Evolutionary conservation across 305 asterid species (phyloP), one percentile per base, ranked within the genome.

Genomic region (Fraxinus xanthoxyloides): DNA sequence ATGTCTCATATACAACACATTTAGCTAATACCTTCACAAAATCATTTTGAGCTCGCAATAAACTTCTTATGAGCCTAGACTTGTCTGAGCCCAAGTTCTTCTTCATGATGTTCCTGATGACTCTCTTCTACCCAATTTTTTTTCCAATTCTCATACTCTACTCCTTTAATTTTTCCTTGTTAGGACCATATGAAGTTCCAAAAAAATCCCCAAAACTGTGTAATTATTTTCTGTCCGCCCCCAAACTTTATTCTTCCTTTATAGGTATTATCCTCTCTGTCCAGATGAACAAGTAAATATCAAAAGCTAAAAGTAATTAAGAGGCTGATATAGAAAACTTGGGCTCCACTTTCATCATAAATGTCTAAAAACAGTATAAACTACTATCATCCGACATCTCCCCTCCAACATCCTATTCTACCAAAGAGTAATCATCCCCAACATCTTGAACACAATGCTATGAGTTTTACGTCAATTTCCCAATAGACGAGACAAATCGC

Each of bases 51-150:
- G 69, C 40, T 70, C 43, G 30, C 74, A 36, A 56, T 21, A 76
- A 26, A 10, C 21, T 32, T 43, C 79, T 24, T 36, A 51, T 76
- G 19, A 31, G 36, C 65, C 80, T 30, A 54, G 74, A 67, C 74
- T 26, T 67, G 74, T 26, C 19, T 28, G 6, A 67, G 21, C 38
- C 38, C 36, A 10, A 28, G 36, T 26, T 67, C 3, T n/a, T 26
- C 32, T 48, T 73, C 83, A 78, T 75, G 81, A 77, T 77, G 78
- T 63, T 78, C 67, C 31, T 19, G 56, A 19, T 31, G 35, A 65
- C 35, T 23, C 70, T 63, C 28, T 48, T 81, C 77, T 70, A n/a
- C 76, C 77, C 78, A 26, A 36, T 36, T 32, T 32, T 32, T 79
- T 17, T 77, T 54, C 21, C 9, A 30, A 30, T 30, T 15, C 38